phyloP scores from a whole-genome alignment of 257 asterid genomes.

The Handroanthus guayacan region DNA sequence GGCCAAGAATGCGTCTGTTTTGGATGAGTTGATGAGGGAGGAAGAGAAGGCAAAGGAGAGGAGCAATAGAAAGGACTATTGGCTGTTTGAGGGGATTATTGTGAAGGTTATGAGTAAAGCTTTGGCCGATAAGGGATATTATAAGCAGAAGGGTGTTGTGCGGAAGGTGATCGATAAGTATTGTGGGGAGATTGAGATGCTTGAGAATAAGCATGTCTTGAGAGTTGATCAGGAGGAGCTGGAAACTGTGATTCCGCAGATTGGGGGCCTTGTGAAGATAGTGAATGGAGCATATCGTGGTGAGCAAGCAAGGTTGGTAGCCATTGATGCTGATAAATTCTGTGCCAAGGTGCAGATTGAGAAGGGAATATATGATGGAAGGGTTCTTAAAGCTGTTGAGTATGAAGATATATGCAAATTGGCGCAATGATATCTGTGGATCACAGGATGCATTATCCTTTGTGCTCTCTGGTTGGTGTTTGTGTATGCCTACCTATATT shows the following conservation, averaged over 20 bases:
- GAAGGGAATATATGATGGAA: conserved; percentile 89
- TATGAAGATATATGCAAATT: conserved; percentile 90
- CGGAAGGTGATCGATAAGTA: conserved; percentile 79
- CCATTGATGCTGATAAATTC: conserved; percentile 64
- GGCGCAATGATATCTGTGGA: conserved; percentile 44
- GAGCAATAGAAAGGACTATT: conserved; percentile 87
- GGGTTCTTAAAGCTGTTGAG: conserved; percentile 82
- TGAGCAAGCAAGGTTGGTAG: conserved; percentile 70
- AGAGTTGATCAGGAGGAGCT: conserved; percentile 95
- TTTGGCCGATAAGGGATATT: conserved; percentile 82
- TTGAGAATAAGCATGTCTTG: conserved; percentile 83
- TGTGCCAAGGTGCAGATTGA: conserved; percentile 88
- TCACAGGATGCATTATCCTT: not conserved
- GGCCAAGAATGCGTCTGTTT: conserved; percentile 53
- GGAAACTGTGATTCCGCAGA: conserved; percentile 95
- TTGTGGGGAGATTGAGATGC: conserved; percentile 92
- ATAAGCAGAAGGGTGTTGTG: conserved; percentile 88
- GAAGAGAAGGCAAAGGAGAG: conserved; percentile 82
- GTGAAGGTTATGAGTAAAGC: conserved; percentile 94
- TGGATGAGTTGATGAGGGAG: conserved; percentile 90
- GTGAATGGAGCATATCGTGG: conserved; percentile 95
- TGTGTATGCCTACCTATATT: conserved; percentile 4
- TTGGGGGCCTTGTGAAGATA: conserved; percentile 86
- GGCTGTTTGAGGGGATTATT: conserved; percentile 84
- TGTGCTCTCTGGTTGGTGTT: conserved; percentile 26